Conservation (phyloP, 192 early-diverging fungal genomes). For the Cladochytrium replicatum region DNA sequence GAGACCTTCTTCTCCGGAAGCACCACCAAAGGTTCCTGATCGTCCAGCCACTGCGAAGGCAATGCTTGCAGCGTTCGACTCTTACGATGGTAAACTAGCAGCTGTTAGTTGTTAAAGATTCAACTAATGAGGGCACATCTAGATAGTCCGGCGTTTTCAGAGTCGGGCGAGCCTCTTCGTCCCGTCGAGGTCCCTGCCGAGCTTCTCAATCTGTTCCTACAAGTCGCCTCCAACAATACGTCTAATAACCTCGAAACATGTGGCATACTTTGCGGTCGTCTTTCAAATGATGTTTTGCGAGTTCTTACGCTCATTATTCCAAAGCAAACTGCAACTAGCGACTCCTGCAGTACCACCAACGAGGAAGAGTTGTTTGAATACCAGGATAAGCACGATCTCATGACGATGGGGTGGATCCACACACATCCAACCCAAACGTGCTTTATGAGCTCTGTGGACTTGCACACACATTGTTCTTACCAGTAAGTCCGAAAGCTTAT, state of each 20-base stretch:
- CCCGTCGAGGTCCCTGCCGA: conserved; percentile 53
- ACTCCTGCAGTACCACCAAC: conserved; percentile 70
- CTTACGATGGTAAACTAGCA: neutral
- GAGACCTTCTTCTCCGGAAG: neutral
- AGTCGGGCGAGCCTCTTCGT: conserved; percentile 54
- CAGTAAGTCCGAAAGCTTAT: conserved; percentile 49
- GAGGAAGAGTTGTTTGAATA: conserved; percentile 78
- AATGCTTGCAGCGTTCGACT: too few species aligned
- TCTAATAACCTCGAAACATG: conserved; percentile 76
- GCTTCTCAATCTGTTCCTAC: conserved; percentile 58
- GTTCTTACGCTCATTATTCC: conserved; percentile 77
- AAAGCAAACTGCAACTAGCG: conserved; percentile 77
- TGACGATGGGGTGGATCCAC: conserved; percentile 71
- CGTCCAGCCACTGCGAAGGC: conserved; percentile 11
- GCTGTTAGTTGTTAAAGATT: neutral
- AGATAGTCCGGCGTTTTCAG: conserved; percentile 5
- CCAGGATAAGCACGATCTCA: conserved; percentile 59
- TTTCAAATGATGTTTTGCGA: conserved; percentile 48
- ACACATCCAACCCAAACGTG: conserved; percentile 91
- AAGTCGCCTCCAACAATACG: conserved; percentile 64
- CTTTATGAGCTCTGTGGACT: conserved; percentile 85
- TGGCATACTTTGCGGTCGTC: conserved; percentile 70
- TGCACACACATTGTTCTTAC: conserved; percentile 87
- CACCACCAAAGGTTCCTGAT: neutral
- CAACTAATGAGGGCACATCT: conserved; percentile 8